A percentile compares a stretch with the other conserved stretches of the same genome.
phyloP scores from a whole-genome alignment of 345 rosid species.

The Mallotus nudiflorus region DNA sequence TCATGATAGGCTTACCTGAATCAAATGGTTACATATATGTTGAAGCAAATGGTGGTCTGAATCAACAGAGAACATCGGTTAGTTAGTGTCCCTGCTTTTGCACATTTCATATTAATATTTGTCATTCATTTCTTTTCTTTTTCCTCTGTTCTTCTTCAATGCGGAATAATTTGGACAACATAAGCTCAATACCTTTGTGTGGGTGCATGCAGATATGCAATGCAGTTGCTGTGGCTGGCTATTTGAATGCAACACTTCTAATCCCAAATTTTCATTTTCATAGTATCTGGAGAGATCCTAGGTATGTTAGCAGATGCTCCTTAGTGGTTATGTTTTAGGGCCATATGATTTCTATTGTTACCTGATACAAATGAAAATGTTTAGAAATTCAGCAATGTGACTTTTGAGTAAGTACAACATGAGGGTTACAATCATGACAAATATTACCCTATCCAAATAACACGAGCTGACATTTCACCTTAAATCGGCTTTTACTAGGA shows the following conservation, averaged over 20 bases:
- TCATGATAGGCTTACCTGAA: slow-evolving; percentile 71
- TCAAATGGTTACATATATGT: slow-evolving; percentile 94
- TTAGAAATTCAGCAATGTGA: neutral
- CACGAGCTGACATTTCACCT: neutral
- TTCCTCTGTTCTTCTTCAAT: neutral
- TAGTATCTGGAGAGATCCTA: slow-evolving; percentile 98
- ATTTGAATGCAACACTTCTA: slow-evolving; percentile 92
- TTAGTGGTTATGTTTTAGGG: neutral
- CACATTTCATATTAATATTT: neutral
- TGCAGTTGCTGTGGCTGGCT: slow-evolving; percentile 99
- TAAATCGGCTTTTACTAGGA: neutral
- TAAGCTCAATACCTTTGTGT: slow-evolving; percentile 28
- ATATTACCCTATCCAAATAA: neutral
- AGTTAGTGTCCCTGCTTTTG: slow-evolving; percentile 37
- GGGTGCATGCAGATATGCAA: slow-evolving; percentile 82
- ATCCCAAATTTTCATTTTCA: slow-evolving; percentile 95
- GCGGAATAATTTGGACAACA: slow-evolving; percentile 3
- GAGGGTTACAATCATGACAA: neutral
- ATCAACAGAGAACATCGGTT: slow-evolving; percentile 99
- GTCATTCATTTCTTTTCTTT: neutral
- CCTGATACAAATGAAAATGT: neutral
- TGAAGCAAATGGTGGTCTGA: slow-evolving; percentile 97
- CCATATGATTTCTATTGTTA: neutral
- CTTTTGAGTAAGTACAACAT: neutral
- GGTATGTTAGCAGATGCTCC: slow-evolving; percentile 45